Conservation (phyloP, 2,329 filamentous ascomycete genomes). For the Elsinoe fawcettii region DNA sequence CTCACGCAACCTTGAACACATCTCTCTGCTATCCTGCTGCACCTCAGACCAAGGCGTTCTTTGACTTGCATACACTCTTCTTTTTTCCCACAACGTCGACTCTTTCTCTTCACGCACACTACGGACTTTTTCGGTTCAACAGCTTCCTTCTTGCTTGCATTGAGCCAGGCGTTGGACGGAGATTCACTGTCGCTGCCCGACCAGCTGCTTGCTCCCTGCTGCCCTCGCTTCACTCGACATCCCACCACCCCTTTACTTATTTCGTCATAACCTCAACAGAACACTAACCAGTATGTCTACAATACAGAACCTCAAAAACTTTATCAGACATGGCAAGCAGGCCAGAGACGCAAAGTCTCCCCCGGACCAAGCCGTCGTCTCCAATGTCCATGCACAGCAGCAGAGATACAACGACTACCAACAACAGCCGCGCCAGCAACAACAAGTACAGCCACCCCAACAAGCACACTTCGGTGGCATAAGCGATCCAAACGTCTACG, state of each 20-base stretch:
- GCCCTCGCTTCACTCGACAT: slow-evolving; percentile 1
- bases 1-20: neutral
- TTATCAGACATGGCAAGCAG: slow-evolving; percentile 96
- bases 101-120: slow-evolving; percentile 2
- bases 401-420: slow-evolving; percentile 43
- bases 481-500: slow-evolving; percentile 55
- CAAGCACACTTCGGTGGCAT: slow-evolving; percentile 37
- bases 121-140: neutral
- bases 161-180: slow-evolving; percentile 9
- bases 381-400: slow-evolving; percentile 56
- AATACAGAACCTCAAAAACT: slow-evolving; percentile 96
- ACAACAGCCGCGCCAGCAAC: slow-evolving; percentile 21
- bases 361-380: slow-evolving; percentile 55
- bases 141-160: neutral
- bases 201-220: neutral
- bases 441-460: slow-evolving; percentile 44
- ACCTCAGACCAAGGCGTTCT: neutral
- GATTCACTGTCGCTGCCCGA: slow-evolving; percentile 5
- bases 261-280: neutral
- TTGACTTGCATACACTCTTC: slow-evolving; percentile 1
- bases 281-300: slow-evolving; percentile 47
- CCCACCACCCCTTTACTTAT: slow-evolving; percentile 1
- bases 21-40: neutral
- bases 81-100: neutral
- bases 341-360: slow-evolving; percentile 59